These are phyloP conservation scores for Dryas drummondii DNA, from an alignment of 306 rosid species.

Conservation along the genomic window DNA sequence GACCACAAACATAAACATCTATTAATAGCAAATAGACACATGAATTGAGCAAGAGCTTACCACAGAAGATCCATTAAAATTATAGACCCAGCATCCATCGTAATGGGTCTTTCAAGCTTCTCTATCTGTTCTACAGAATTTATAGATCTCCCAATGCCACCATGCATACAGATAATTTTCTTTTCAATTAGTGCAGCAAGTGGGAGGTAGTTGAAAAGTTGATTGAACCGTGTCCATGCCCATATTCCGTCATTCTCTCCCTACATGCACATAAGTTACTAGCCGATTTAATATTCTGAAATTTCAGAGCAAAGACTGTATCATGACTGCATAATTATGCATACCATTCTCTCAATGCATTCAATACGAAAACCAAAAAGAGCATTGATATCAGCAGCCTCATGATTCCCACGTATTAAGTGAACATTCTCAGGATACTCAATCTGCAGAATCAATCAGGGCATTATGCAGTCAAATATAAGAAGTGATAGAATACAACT, in stretches of 20 bases:
- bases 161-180: constrained; percentile 99
- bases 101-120: constrained; percentile 96
- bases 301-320: constrained; percentile 15
- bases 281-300: constrained; percentile 26
- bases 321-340: constrained; percentile 25
- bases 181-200: constrained; percentile 96
- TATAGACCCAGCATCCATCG: constrained; percentile 99
- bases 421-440: constrained; percentile 96
- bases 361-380: constrained; percentile 98
- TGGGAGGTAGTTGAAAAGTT: constrained; percentile 96
- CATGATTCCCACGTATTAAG: constrained; percentile 98
- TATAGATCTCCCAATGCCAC: constrained; percentile 99
- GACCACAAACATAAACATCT: constrained; percentile 4
- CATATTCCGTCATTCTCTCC: constrained; percentile 99
- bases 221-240: constrained; percentile 99
- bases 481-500: constrained; percentile 21
- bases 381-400: constrained; percentile 99
- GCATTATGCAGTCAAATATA: constrained; percentile 24
- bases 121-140: constrained; percentile 92
- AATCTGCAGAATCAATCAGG: constrained; percentile 63
- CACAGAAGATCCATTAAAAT: constrained; percentile 93
- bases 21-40: constrained; percentile 6
- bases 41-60: constrained; percentile 40
- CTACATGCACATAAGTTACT: constrained; percentile 46
- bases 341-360: constrained; percentile 99